Conservation (phyloP, 108 stramenopile species). For the Conticribra guillardii region DNA sequence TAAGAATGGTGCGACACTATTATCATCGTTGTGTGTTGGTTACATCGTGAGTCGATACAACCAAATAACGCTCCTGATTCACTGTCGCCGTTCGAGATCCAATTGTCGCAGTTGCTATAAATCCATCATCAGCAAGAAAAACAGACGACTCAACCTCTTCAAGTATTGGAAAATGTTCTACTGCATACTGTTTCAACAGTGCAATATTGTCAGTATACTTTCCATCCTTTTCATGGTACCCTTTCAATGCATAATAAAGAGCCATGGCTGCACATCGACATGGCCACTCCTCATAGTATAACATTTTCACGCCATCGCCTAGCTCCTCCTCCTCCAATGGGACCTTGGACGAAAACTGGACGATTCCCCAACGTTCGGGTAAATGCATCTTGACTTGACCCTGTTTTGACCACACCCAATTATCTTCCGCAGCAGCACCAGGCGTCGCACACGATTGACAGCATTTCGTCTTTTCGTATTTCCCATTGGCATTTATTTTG, state of each 20-base stretch:
- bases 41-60: not conserved
- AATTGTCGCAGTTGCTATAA: slow-evolving; percentile 23
- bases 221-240: slow-evolving; percentile 33
- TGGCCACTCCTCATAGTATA: slow-evolving; percentile 64
- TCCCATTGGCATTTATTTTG: slow-evolving; percentile 21
- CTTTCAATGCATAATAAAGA: slow-evolving; percentile 79
- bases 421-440: slow-evolving; percentile 40
- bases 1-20: too few relatives aligned
- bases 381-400: slow-evolving; percentile 46
- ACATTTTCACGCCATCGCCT: not conserved
- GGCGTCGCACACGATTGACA: slow-evolving; percentile 42
- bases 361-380: slow-evolving; percentile 45
- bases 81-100: slow-evolving; percentile 22
- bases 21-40: not conserved
- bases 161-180: slow-evolving; percentile 18
- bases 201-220: slow-evolving; percentile 32
- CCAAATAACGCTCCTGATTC: slow-evolving; percentile 48
- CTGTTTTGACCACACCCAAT: slow-evolving; percentile 48
- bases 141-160: slow-evolving; percentile 26
- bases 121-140: slow-evolving; percentile 25
- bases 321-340: slow-evolving; percentile 15
- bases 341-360: slow-evolving; percentile 40
- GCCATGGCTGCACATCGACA: slow-evolving; percentile 80
- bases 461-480: slow-evolving; percentile 41
- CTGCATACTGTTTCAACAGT: slow-evolving; percentile 27